phyloP scores from a whole-genome alignment of 306 rosid genomes.

The Potentilla sterilis region DNA sequence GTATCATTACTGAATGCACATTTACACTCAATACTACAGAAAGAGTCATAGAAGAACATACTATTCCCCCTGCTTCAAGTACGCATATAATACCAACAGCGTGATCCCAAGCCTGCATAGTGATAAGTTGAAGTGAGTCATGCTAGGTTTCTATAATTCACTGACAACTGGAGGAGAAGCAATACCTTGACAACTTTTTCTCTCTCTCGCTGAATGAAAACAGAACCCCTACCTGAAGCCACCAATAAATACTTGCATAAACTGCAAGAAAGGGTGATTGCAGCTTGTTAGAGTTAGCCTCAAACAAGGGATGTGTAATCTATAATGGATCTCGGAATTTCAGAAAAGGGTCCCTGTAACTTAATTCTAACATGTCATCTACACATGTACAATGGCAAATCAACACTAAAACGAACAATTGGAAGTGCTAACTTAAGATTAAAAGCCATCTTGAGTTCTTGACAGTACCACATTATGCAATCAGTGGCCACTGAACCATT shows the following conservation, averaged over 20 bases:
- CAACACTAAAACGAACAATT: too few relatives aligned
- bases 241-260: constrained; percentile 62
- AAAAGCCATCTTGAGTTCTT: too few relatives aligned
- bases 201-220: constrained; percentile 36
- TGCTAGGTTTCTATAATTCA: neutral
- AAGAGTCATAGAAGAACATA: constrained; percentile 1
- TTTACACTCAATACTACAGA: neutral
- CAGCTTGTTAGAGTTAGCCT: neutral
- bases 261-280: constrained; percentile 28
- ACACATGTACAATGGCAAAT: too few relatives aligned
- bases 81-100: constrained; percentile 58
- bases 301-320: neutral
- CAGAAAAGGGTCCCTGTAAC: too few relatives aligned
- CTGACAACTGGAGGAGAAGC: neutral
- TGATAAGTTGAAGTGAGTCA: neutral
- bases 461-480: neutral
- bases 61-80: constrained; percentile 49
- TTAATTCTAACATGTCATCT: neutral
- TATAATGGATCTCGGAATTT: too few relatives aligned
- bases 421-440: too few relatives aligned
- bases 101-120: constrained; percentile 58
- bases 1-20: neutral
- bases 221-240: constrained; percentile 47
- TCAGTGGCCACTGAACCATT: neutral
- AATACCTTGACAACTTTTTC: constrained; percentile 42